Percentiles rank a stretch among this genome's conserved stretches.
These are phyloP conservation scores for Trichoderma koningiopsis DNA, from an alignment of 2,329 filamentous ascomycete genomes.

Conservation along the genomic window DNA sequence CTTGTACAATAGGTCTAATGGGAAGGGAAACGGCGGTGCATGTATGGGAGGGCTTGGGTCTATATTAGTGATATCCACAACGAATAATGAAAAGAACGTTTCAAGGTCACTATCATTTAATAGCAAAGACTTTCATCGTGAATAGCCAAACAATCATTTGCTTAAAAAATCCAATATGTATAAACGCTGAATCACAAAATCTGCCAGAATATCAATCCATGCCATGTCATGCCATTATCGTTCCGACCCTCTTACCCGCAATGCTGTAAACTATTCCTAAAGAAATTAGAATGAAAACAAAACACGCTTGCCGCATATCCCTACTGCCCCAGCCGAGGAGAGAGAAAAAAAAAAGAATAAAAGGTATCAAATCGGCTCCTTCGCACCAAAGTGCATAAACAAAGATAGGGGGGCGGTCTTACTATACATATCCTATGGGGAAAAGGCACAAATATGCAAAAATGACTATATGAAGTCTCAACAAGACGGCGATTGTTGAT, in stretches of 20 bases:
- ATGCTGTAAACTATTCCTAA: background rate
- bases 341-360: background rate
- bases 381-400: background rate
- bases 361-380: background rate
- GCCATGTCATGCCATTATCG: background rate
- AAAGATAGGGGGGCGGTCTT: background rate
- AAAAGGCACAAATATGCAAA: background rate
- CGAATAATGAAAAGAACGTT: background rate
- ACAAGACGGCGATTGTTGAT: background rate
- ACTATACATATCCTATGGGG: background rate
- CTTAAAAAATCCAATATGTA: background rate
- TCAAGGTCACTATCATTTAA: background rate
- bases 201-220: constrained; percentile 1
- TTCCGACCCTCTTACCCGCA: background rate
- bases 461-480: background rate
- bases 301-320: constrained; percentile 5
- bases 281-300: background rate
- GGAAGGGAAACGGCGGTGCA: background rate
- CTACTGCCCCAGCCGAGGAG: background rate
- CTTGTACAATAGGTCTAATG: constrained; percentile 3
- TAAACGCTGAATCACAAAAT: background rate
- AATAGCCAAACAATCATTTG: background rate
- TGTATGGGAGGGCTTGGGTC: background rate
- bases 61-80: background rate
- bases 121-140: background rate